Conservation (phyloP, 768 basidiomycete genomes). For the Calocybe cyanea region DNA sequence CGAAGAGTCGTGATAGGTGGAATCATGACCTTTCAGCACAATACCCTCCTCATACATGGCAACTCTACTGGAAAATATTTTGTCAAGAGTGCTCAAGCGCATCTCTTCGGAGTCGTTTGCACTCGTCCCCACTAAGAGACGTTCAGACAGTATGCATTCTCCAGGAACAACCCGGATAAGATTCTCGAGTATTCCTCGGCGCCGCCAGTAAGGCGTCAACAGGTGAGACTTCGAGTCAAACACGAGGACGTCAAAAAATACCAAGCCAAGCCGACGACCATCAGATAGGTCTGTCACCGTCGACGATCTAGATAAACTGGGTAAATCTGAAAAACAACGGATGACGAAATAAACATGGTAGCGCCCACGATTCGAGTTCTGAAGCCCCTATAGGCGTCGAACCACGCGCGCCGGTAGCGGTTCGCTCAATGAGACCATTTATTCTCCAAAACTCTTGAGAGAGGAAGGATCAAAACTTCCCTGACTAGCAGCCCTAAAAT, state of each 20-base stretch:
- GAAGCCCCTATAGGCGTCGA: too few species aligned
- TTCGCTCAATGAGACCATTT: conserved; percentile 51
- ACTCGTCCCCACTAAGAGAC: conserved; percentile 37
- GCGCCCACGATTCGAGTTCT: too few species aligned
- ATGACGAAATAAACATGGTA: not conserved
- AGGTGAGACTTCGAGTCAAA: conserved; percentile 61
- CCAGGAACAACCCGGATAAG: conserved; percentile 53
- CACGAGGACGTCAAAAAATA: conserved; percentile 85
- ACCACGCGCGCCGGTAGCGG: conserved; percentile 52
- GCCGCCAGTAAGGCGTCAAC: conserved; percentile 48
- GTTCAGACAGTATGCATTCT: conserved; percentile 59
- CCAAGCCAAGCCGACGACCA: conserved; percentile 64
- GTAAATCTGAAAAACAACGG: not conserved
- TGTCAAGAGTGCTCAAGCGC: conserved; percentile 7
- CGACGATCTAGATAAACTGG: conserved; percentile 25
- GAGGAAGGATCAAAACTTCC: not conserved
- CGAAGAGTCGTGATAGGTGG: conserved; percentile 59
- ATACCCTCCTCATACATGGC: conserved; percentile 62
- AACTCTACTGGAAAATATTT: conserved; percentile 45
- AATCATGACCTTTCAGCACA: conserved; percentile 72
- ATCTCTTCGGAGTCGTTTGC: conserved; percentile 18
- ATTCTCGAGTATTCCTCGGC: conserved; percentile 60
- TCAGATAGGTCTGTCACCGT: conserved; percentile 31
- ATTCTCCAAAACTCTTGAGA: conserved; percentile 74
- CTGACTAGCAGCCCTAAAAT: not conserved